These are phyloP conservation scores for Arthroderma sp. DNA, from an alignment of 2,329 filamentous ascomycete species.

Conservation along the genomic window DNA sequence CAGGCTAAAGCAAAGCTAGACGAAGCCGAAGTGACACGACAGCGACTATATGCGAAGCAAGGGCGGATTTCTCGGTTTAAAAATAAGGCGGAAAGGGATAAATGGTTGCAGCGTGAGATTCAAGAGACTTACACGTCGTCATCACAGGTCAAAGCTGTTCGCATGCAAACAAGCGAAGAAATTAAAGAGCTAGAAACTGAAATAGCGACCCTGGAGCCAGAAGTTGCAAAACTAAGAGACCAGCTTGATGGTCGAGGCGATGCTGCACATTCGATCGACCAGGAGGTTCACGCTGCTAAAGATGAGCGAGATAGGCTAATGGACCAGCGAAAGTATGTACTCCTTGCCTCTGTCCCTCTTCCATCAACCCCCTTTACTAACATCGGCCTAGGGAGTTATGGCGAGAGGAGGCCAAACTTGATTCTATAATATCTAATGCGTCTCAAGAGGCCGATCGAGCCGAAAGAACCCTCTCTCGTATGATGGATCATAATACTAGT, in stretches of 20 bases:
- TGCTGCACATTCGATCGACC: conserved; percentile 56
- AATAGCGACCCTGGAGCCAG: conserved; percentile 58
- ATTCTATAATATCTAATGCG: conserved; percentile 61
- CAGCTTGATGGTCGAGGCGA: conserved; percentile 68
- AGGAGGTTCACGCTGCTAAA: conserved; percentile 63
- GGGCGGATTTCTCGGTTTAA: conserved; percentile 75
- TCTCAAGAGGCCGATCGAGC: conserved; percentile 64
- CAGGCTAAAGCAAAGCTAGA: conserved; percentile 59
- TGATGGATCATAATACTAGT: conserved; percentile 81
- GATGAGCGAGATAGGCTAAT: conserved; percentile 65
- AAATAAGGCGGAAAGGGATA: conserved; percentile 77
- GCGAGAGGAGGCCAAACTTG: conserved; percentile 77
- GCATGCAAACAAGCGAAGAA: conserved; percentile 73
- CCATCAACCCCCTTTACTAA: neutral
- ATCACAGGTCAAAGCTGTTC: conserved; percentile 68
- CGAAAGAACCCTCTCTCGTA: conserved; percentile 62
- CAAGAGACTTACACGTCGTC: conserved; percentile 64
- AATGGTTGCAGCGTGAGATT: conserved; percentile 68
- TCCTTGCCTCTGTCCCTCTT: neutral
- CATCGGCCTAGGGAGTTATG: conserved; percentile 46
- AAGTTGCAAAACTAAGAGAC: conserved; percentile 56
- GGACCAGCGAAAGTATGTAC: conserved; percentile 62
- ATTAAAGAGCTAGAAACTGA: conserved; percentile 57
- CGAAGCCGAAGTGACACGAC: conserved; percentile 58
- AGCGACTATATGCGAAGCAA: conserved; percentile 82